These are phyloP conservation scores for Ligustrum vulgare DNA, from an alignment of 257 asterid genomes.

Conservation along the genomic window DNA sequence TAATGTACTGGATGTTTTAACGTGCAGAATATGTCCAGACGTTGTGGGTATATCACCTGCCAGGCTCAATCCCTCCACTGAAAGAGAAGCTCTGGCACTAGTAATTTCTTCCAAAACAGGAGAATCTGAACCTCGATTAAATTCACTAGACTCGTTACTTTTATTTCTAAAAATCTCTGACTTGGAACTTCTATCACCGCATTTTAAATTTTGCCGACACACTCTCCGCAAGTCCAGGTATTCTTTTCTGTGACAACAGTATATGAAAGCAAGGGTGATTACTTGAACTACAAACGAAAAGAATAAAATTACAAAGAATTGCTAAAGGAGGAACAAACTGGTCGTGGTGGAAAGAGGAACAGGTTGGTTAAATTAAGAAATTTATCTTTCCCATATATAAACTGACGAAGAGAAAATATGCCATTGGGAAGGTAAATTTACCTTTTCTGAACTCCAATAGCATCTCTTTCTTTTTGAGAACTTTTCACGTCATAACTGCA, in stretches of 20 bases:
- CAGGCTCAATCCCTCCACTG: constrained; percentile 35
- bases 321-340: neutral
- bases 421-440: constrained; percentile 23
- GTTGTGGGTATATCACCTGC: constrained; percentile 24
- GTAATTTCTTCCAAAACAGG: constrained; percentile 47
- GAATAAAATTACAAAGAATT: constrained; percentile 2
- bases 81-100: constrained; percentile 45
- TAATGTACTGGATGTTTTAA: constrained; percentile 28
- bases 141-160: constrained; percentile 38
- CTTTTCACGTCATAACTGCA: constrained; percentile 78
- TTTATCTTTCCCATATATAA: neutral
- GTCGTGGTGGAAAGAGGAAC: neutral
- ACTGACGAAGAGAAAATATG: neutral
- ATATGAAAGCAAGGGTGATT: constrained; percentile 13
- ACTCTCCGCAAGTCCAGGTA: constrained; percentile 62
- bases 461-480: constrained; percentile 64
- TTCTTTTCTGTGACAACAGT: constrained; percentile 51
- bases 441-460: constrained; percentile 68
- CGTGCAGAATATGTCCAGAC: constrained; percentile 3
- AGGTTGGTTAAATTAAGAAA: too few species aligned
- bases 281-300: constrained; percentile 1
- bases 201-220: constrained; percentile 58
- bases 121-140: constrained; percentile 47
- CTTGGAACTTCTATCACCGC: constrained; percentile 43
- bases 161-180: constrained; percentile 31